Evolutionary conservation across 202 grass and related monocot species (phyloP), one percentile per base, ranked within the genome.

Genomic region (Panicum hallii): DNA sequence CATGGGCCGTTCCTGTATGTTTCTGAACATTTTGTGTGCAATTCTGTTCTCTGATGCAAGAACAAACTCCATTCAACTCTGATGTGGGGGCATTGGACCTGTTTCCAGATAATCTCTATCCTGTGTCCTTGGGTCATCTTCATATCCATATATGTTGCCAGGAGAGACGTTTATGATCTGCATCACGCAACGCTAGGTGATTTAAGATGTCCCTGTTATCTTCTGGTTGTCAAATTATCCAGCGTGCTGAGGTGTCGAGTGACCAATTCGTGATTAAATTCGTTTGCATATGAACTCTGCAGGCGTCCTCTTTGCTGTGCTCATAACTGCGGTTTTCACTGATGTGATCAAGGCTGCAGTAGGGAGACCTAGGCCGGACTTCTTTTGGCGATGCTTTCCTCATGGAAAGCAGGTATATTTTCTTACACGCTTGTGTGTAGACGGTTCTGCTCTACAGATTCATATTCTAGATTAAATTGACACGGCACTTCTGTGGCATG

Each of bases 361-460:
- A 79, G 97, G 97, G 9, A 91, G 93, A 82, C 97, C 90, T 19
- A 83, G 97, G 81, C 93, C 93, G 7, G 93, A 96, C 86, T 96
- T 99, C 79, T 99, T 92, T 77, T 92, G 93, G 93, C 88, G 93
- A 34, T 95, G 93, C 44, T 99, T 99, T 80, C 93, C 97, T 23
- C 86, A 99, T 88, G 93, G 91, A 86, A 94, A 88, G 74, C 82
- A 94, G 89, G 97, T 94, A 80, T 28, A 82, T 75, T 71, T 90
- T 32, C 66, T 19, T 13, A 26, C 8, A 36, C 14, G 20, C 15
- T 23, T 10, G 19, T 70, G 57, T 49, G 5, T 30, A 23, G 12
- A 73, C 73, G 23, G 10, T 72, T 84, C 20, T 11, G 11, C 38
- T 0, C 30, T 64, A 67, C 2, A 56, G 11, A 56, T 46, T 3